Base-by-base conservation (phyloP, 2,329 filamentous ascomycete species). In the Canariomyces notabilis region DNA sequence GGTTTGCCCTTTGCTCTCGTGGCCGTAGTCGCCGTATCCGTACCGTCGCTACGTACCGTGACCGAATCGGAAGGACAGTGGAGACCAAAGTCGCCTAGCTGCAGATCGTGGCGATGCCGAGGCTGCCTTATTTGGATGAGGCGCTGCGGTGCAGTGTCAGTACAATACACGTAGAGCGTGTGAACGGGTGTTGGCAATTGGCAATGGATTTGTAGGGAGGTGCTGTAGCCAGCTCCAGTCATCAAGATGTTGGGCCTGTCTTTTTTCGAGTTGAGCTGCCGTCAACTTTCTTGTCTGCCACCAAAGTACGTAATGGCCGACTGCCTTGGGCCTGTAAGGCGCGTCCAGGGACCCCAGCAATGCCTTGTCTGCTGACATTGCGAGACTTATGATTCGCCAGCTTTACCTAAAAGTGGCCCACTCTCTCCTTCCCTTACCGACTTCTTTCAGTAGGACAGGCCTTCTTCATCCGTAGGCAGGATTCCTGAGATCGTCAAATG, bases 351-450 rank as follows among this genome's bases (percentile, higher is more conserved):
- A 2, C 26, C 44, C 48, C 43, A 46, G 44, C 43, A 37, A 39
- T 26, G 31, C 38, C 45, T n/a, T 45, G 45, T 42, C 52, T 59
- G 57, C 57, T 59, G 55, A 59, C 57, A 57, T 54, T 59, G 37
- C 44, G 31, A 22, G 34, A 8, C 11, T 22, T 38, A 5, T 56
- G 48, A 58, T 59, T 59, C 33, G 57, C 21, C 31, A 16, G n/a
- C 19, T 16, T 9, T 29, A 33, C n/a, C 12, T 31, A 6, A 33
- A 45, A 32, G 48, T 42, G 55, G 56, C 48, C 45, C 46, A 26
- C 15, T 29, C 35, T 33, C 15, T 29, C 35, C 32, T 50, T 48
- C 47, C 49, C 47, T 48, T 37, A 40, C 40, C 22, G 49, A 37
- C 46, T 48, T 42, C 42, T 37, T 42, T 43, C 40, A 40, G 40